phyloP scores from a whole-genome alignment of 2,329 filamentous ascomycete species.

The Fusarium hainanense region DNA sequence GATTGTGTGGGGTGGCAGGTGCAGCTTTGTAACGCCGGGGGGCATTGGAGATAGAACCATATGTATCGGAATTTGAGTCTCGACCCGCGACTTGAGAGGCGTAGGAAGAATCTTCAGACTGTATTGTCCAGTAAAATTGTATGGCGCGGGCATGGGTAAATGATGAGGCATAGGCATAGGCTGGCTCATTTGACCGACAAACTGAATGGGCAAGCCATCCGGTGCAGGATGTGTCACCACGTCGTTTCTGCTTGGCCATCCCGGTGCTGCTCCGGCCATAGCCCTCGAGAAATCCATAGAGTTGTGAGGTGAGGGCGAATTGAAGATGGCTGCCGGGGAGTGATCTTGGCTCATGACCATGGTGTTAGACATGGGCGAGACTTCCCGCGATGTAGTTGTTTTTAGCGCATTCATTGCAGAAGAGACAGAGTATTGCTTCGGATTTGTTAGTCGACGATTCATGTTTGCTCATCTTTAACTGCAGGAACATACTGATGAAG shows the following conservation, averaged over 20 bases:
- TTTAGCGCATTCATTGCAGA: conserved; percentile 63
- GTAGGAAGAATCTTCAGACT: conserved; percentile 72
- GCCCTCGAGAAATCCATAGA: conserved; percentile 53
- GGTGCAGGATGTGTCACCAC: conserved; percentile 39
- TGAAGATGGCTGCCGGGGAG: conserved; percentile 61
- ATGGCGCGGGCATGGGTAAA: conserved; percentile 45
- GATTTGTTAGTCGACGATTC: conserved; percentile 36
- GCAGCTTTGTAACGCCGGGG: conserved; percentile 79
- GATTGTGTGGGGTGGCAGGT: conserved; percentile 89
- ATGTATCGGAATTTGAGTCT: conserved; percentile 93
- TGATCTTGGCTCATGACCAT: conserved; percentile 64
- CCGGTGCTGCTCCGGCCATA: conserved; percentile 39
- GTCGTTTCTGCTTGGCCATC: conserved; percentile 52
- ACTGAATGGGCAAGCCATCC: conserved; percentile 44
- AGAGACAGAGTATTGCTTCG: conserved; percentile 62
- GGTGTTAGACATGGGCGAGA: conserved; percentile 64
- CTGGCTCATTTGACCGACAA: conserved; percentile 45
- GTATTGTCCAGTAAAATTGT: conserved; percentile 51
- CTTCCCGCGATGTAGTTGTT: conserved; percentile 62
- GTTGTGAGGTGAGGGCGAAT: conserved; percentile 59
- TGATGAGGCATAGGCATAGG: conserved; percentile 49
- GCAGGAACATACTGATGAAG: conserved; percentile 54
- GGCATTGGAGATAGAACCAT: conserved; percentile 83
- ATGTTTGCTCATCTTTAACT: neutral
- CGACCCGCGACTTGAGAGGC: conserved; percentile 87